Percentiles rank a stretch among this genome's conserved stretches.
Evolutionary conservation across 345 rosid genomes (phyloP).

Genomic region (Camelina hispida): DNA sequence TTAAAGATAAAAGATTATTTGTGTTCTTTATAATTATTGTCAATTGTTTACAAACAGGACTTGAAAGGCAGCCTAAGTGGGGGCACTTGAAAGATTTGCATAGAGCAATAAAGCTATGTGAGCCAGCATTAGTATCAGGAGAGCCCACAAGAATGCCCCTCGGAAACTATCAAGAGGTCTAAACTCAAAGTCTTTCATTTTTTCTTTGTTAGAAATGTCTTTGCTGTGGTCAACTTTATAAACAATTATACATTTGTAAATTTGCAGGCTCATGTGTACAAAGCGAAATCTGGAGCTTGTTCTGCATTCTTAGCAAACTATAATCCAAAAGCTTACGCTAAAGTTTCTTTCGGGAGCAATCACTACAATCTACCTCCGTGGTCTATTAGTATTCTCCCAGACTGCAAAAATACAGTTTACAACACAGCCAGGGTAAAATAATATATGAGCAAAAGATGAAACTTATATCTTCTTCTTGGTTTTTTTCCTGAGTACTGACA

Average conservation of each 20-base stretch:
- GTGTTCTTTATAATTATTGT: constrained; percentile 19
- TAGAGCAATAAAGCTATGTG: constrained; percentile 88
- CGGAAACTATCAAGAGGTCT: constrained; percentile 92
- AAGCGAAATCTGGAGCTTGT: constrained; percentile 76
- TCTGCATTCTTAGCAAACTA: constrained; percentile 96
- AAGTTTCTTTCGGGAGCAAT: constrained; percentile 71
- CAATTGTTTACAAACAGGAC: constrained; percentile 54
- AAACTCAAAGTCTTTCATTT: constrained; percentile 12
- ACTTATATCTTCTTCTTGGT: constrained; percentile 14
- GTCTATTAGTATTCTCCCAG: constrained; percentile 98
- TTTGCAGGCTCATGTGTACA: constrained; percentile 88
- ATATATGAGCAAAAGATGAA: background rate
- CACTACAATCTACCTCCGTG: constrained; percentile 98
- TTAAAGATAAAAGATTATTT: background rate
- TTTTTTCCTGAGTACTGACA: constrained; percentile 3
- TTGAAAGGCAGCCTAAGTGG: constrained; percentile 96
- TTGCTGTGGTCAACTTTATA: constrained; percentile 14
- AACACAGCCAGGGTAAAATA: constrained; percentile 91
- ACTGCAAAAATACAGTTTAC: constrained; percentile 96
- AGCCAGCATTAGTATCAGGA: constrained; percentile 82
- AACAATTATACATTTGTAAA: background rate
- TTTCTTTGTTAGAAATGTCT: constrained; percentile 9
- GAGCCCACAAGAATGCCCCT: constrained; percentile 66
- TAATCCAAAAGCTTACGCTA: constrained; percentile 65
- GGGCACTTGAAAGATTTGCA: constrained; percentile 99